These are phyloP conservation scores for Phytophthora cactorum DNA, from an alignment of 352 stramenopile species.

Conservation along the genomic window DNA sequence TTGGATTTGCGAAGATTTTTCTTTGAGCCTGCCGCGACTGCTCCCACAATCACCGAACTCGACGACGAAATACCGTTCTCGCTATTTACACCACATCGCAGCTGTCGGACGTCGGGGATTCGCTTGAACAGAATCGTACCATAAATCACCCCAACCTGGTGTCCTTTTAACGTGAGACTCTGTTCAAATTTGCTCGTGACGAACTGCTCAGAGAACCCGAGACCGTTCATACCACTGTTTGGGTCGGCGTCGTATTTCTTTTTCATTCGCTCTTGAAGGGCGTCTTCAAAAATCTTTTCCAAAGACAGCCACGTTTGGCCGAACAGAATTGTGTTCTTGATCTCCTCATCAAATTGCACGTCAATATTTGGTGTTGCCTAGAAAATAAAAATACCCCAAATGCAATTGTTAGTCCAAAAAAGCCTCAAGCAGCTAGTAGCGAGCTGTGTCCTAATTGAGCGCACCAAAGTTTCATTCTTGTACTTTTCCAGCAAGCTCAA, in stretches of 20 bases:
- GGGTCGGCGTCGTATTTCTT: conserved; percentile 69
- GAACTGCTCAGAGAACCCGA: conserved; percentile 75
- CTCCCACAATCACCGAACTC: conserved; percentile 87
- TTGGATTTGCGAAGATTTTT: conserved; percentile 73
- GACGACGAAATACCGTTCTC: conserved; percentile 89
- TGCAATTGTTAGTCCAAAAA: conserved; percentile 15
- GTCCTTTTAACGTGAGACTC: conserved; percentile 85
- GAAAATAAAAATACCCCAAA: not conserved
- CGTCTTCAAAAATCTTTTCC: conserved; percentile 91
- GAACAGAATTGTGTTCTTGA: conserved; percentile 88
- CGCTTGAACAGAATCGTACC: conserved; percentile 89
- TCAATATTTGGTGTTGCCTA: conserved; percentile 49
- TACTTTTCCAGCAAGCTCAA: conserved; percentile 87
- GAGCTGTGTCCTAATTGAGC: conserved; percentile 14
- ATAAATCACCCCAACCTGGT: conserved; percentile 88
- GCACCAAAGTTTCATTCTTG: conserved; percentile 73
- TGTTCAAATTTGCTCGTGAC: conserved; percentile 90
- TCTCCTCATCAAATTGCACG: conserved; percentile 77
- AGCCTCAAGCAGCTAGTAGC: not conserved
- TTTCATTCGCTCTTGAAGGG: conserved; percentile 86
- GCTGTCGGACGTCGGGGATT: conserved; percentile 88
- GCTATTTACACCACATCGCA: conserved; percentile 88
- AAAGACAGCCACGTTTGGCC: conserved; percentile 89
- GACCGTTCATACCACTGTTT: conserved; percentile 44
- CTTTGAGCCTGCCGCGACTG: conserved; percentile 54